These are phyloP conservation scores for Paramecium octaurelia DNA, from an alignment of 73 alveolate species.

Conservation along the genomic window DNA sequence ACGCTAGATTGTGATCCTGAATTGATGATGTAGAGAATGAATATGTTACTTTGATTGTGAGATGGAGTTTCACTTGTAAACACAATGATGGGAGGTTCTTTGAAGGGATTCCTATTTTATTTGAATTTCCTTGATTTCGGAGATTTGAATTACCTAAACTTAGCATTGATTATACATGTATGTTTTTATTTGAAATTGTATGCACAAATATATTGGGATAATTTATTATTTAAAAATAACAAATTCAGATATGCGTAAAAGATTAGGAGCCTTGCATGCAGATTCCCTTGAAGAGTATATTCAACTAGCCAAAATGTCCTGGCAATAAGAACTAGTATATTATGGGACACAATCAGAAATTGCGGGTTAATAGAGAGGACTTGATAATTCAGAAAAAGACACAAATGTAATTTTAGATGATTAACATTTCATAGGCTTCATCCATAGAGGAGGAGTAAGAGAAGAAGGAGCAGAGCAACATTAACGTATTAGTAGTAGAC, in stretches of 20 bases:
- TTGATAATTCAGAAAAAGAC: not conserved
- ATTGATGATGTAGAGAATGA: not conserved
- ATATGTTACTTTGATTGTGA: not conserved
- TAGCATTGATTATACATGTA: not conserved
- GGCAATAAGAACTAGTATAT: not conserved
- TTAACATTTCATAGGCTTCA: not conserved
- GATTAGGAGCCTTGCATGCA: conserved; percentile 48
- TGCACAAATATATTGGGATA: not conserved
- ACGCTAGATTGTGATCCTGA: not conserved
- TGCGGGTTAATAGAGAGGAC: not conserved
- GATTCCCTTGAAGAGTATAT: conserved; percentile 16
- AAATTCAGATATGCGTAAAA: conserved; percentile 26
- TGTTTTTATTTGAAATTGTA: not conserved
- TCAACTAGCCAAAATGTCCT: not conserved
- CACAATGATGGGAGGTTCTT: not conserved
- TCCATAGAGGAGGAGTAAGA: not conserved
- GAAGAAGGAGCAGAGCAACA: not conserved
- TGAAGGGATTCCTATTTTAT: not conserved
- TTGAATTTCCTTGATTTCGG: not conserved
- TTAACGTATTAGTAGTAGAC: not conserved
- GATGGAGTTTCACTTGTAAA: not conserved
- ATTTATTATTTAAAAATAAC: conserved; percentile 21
- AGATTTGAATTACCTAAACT: not conserved
- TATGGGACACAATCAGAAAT: not conserved
- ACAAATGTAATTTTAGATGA: not conserved